A percentile compares a stretch with the other conserved stretches of the same genome.
Conservation (phyloP, 208 protist genomes). For the Wallacemonas sp. region DNA sequence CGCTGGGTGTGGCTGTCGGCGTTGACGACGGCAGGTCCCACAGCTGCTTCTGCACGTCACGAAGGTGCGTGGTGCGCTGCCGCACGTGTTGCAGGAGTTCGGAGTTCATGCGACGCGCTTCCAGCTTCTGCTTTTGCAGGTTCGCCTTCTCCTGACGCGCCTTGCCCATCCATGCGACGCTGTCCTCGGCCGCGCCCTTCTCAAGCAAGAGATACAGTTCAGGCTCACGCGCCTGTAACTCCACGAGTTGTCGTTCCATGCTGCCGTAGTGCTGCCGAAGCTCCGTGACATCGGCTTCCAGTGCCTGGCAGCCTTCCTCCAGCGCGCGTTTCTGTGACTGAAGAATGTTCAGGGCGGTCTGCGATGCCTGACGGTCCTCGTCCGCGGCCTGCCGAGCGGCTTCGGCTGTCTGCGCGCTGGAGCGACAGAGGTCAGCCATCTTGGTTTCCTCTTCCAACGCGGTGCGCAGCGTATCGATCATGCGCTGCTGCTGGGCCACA, state of each 20-base stretch:
- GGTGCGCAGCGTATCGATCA: constrained; percentile 49
- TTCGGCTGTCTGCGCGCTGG: constrained; percentile 31
- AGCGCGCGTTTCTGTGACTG: constrained; percentile 6
- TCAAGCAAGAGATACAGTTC: constrained; percentile 66
- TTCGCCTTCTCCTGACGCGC: constrained; percentile 42
- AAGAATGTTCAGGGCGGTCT: constrained; percentile 21
- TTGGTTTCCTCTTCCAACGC: constrained; percentile 58
- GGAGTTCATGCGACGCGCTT: constrained; percentile 45
- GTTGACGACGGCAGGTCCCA: constrained; percentile 12
- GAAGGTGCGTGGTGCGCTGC: constrained; percentile 45
- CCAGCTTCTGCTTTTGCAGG: constrained; percentile 48
- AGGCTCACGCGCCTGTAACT: constrained; percentile 26
- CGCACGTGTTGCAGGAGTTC: constrained; percentile 66
- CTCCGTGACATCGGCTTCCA: constrained; percentile 48
- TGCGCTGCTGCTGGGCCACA: constrained; percentile 57
- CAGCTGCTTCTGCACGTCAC: constrained; percentile 48
- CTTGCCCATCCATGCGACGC: constrained; percentile 49
- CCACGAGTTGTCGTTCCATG: constrained; percentile 44
- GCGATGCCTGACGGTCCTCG: constrained; percentile 27
- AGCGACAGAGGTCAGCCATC: constrained; percentile 43
- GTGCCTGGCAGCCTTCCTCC: constrained; percentile 18
- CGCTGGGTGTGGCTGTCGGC: constrained; percentile 1
- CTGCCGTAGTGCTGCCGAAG: constrained; percentile 39
- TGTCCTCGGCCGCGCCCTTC: constrained; percentile 30
- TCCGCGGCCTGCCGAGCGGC: constrained; percentile 29